Evolutionary conservation across 257 asterid genomes (phyloP), one percentile per base, ranked within the genome.

Genomic region (Datura wrightii): DNA sequence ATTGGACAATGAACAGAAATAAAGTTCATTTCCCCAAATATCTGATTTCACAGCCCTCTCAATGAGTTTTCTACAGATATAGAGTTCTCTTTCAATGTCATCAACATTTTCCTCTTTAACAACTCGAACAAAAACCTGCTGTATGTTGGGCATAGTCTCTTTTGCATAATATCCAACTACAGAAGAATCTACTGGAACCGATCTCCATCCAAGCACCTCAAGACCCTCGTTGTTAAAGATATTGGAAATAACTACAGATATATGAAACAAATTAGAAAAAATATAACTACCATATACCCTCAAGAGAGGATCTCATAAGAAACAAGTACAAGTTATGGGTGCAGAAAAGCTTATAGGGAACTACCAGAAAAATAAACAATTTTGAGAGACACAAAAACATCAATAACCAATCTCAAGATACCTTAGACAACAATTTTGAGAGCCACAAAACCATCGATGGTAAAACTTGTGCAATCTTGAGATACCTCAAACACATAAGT

Each of bases 151-250:
- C 97, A 95, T 89, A 79, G 99, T 92, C 88, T 95, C 92, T 85
- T 89, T 91, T 59, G 99, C 98, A 89, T 95, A 90, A 88, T 81
- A 88, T 82, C 99, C 99, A 80, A 97, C 99, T 86, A 97, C 87
- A 65, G 97, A 90, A 65, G 86, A 55, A 83, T 97, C 96, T 59
- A 95, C 93, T n/a, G 98, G 99, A 82, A 97, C 99, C 46, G 93
- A 82, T 90, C 99, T 90, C 99, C 99, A 97, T 84, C 97, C 99
- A 79, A 97, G 96, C 89, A 97, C 98, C 90, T 94, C 91, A 88
- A 97, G 98, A 86, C 99, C 99, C 92, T 97, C 99, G 83, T 95
- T 91, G 71, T 97, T 87, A 86, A 97, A 95, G 86, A 90, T 91
- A 85, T 86, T 88, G 80, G 90, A 10, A 82, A 97, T 92, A 84